Evolutionary conservation across 169 alveolate genomes (phyloP).

Genomic region (Babesia bovis): DNA sequence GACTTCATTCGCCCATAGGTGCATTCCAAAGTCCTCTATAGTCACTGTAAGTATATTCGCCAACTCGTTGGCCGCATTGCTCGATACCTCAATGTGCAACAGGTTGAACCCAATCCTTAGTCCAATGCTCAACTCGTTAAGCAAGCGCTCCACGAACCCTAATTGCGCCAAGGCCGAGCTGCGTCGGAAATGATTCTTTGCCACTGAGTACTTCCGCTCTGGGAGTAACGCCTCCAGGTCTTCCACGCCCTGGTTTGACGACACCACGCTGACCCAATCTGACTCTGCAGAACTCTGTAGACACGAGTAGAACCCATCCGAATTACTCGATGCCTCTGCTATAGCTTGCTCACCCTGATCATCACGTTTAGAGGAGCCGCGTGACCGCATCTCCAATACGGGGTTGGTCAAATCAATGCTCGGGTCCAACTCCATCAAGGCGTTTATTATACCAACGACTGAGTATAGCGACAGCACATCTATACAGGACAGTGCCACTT

Average conservation of each 20-base stretch:
- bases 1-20: slow-evolving; percentile 38
- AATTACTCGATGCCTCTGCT: not conserved
- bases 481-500: slow-evolving; percentile 33
- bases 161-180: not conserved
- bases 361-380: not conserved
- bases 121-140: slow-evolving; percentile 39
- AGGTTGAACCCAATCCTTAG: slow-evolving; percentile 32
- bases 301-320: slow-evolving; percentile 36
- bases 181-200: not conserved
- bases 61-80: slow-evolving; percentile 24
- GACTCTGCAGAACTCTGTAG: slow-evolving; percentile 1
- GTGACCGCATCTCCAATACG: not conserved
- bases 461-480: slow-evolving; percentile 44
- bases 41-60: slow-evolving; percentile 35
- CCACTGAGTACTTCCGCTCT: not conserved
- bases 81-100: slow-evolving; percentile 42
- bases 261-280: slow-evolving; percentile 39
- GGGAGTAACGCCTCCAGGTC: not conserved
- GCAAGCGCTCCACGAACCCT: slow-evolving; percentile 17
- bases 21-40: slow-evolving; percentile 46
- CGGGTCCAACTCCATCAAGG: not conserved
- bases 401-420: not conserved
- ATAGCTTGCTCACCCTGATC: not conserved
- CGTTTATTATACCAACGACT: slow-evolving; percentile 6
- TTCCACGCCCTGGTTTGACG: not conserved